These are phyloP conservation scores for Psilocybe subaeruginosa DNA, from an alignment of 768 basidiomycete genomes.

Conservation along the genomic window DNA sequence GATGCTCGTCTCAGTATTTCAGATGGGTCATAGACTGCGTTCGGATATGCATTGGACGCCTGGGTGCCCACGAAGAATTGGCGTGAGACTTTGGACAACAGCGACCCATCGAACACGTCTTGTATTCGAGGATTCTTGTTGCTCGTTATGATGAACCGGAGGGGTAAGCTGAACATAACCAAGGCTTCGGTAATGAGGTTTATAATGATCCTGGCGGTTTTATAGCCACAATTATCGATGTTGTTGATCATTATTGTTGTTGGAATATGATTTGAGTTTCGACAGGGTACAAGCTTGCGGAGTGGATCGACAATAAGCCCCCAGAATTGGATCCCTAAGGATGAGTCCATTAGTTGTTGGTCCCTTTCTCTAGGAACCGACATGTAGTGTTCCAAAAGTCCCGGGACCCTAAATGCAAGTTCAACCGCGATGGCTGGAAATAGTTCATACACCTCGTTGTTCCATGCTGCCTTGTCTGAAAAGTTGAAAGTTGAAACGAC, in stretches of 20 bases:
- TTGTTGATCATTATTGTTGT: conserved; percentile 7
- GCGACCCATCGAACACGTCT: conserved; percentile 5
- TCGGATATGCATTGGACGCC: neutral
- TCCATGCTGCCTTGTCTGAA: conserved; percentile 13
- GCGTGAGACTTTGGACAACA: conserved; percentile 4
- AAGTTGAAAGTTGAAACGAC: conserved; percentile 5
- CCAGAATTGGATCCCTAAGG: conserved; percentile 8
- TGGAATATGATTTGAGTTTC: neutral
- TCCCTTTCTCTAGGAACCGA: neutral
- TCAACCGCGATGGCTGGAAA: conserved; percentile 9
- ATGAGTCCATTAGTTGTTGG: neutral
- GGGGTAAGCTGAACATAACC: conserved; percentile 3
- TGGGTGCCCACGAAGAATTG: conserved; percentile 11
- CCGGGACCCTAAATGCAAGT: conserved; percentile 7
- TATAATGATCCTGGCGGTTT: conserved; percentile 1
- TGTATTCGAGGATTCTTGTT: conserved; percentile 8
- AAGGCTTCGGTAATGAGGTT: conserved; percentile 6
- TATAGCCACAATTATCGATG: conserved; percentile 9
- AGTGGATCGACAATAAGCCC: conserved; percentile 6
- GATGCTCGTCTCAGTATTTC: neutral
- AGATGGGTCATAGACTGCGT: neutral
- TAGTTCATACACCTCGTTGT: conserved; percentile 6
- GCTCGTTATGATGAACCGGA: conserved; percentile 12
- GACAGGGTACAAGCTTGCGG: neutral
- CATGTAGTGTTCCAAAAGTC: conserved; percentile 2